Conservation (phyloP, 768 basidiomycete genomes). For the Strobilomyces echinocephalus region DNA sequence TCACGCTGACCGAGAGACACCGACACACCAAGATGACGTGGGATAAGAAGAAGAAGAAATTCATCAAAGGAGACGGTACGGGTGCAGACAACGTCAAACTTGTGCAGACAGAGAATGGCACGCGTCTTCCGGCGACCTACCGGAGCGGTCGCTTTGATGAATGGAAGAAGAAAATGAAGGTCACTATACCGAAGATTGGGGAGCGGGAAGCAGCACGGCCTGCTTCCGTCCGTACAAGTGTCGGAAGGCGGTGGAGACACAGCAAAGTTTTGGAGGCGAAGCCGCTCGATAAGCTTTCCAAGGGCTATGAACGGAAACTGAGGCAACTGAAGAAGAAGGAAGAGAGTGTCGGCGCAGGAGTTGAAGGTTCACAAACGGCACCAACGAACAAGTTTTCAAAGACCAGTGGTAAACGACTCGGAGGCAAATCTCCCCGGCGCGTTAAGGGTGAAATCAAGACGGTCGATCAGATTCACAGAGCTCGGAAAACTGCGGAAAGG, state of each 20-base stretch:
- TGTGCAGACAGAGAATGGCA: conserved; percentile 88
- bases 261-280: conserved; percentile 60
- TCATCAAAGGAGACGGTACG: conserved; percentile 76
- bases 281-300: conserved; percentile 69
- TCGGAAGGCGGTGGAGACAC: conserved; percentile 70
- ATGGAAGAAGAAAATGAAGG: conserved; percentile 79
- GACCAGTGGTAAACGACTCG: conserved; percentile 40
- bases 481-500: conserved; percentile 59
- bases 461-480: conserved; percentile 81
- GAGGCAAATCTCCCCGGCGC: conserved; percentile 55
- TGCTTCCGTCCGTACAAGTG: conserved; percentile 27
- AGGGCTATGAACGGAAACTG: conserved; percentile 69
- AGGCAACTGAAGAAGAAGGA: conserved; percentile 58
- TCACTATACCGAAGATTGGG: conserved; percentile 75
- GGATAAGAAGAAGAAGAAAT: conserved; percentile 97
- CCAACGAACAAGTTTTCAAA: conserved; percentile 28
- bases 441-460: conserved; percentile 84
- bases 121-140: conserved; percentile 85
- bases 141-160: conserved; percentile 92
- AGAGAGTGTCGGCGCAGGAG: conserved; percentile 29
- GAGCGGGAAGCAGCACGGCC: conserved; percentile 59
- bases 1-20: conserved; percentile 50
- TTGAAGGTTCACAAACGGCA: conserved; percentile 19
- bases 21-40: conserved; percentile 65
- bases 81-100: conserved; percentile 94